Conservation (phyloP, 345 rosid genomes). For the Syzygium grande region DNA sequence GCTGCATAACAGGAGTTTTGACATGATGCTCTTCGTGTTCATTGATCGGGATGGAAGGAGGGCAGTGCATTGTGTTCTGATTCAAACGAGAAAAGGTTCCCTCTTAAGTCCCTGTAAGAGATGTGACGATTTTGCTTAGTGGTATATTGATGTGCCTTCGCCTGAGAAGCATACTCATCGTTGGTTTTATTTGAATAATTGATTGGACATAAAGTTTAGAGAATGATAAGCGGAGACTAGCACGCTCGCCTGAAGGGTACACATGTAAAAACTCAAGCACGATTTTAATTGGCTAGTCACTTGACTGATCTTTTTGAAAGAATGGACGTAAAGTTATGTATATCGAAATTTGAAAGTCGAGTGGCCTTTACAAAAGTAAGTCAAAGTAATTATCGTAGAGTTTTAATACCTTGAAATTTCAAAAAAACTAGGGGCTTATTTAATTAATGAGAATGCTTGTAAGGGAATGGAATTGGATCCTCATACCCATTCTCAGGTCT, state of each 20-base stretch:
- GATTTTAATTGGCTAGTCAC: neutral
- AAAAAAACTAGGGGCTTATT: neutral
- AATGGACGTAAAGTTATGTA: neutral
- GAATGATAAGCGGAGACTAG: neutral
- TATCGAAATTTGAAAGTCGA: too few species aligned
- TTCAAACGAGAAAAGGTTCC: neutral
- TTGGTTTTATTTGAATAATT: neutral
- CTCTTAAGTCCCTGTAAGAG: neutral
- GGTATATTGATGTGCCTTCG: neutral
- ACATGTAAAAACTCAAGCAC: neutral
- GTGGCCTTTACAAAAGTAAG: too few species aligned
- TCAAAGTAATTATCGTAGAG: too few species aligned
- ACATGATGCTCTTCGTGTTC: neutral
- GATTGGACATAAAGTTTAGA: neutral
- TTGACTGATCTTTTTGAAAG: neutral
- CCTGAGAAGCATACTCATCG: neutral
- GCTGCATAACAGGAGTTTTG: neutral
- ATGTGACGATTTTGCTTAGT: neutral
- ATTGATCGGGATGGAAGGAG: neutral
- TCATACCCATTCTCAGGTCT: neutral
- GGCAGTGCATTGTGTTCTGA: neutral
- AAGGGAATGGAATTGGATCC: neutral
- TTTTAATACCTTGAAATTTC: neutral
- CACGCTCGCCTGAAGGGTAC: neutral
- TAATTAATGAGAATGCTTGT: neutral